Base-by-base conservation (phyloP, 345 rosid genomes). In the Gossypium australe region DNA sequence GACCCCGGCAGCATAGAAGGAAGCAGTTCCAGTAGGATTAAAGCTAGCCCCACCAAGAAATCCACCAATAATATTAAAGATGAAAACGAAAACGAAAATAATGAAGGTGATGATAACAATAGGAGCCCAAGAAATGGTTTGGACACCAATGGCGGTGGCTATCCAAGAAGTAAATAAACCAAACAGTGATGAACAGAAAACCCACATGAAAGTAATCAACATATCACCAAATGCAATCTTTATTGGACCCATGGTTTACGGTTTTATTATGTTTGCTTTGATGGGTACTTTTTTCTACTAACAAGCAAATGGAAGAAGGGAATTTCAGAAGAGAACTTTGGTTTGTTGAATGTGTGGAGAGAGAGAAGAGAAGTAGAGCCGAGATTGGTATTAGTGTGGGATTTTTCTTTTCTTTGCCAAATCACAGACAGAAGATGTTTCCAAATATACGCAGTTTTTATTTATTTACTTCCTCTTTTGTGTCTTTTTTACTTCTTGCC, bases 21-120 rank as follows among this genome's bases (percentile, higher is more conserved):
- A 78, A 2, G 97, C 97, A 67, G 74, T 96, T 13, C 86, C 97
- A 4, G 92, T 88, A 51, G 99, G 98, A 74, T 93, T 96, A 69
- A 92, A 96, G 82, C 92, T 89, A 75, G 99, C 99, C 2, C 99
- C 99, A 60, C 99, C 97, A 13, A 96, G 86, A 51, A 76, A 70
- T 0, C 18, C 84, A 45, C 82, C 97, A 27, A 96, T 85, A 38
- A 88, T 73, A 17, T 65, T 79, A 60, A 93, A 93, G 57, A 88
- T 43, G 56, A 88, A 86, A 53, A 92, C 86, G 73, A 89, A 93
- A 65, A 85, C 80, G 43, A 90, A 95, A 70, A 95, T 76, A 7
- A 93, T 76, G n/a, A 76, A 22, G 10, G 88, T 90, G 63, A 86
- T 77, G 51, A 93, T 87, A 72, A 84, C 76, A 60, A 83, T 3